phyloP scores from a whole-genome alignment of 768 basidiomycete genomes.

The Postia placenta region DNA sequence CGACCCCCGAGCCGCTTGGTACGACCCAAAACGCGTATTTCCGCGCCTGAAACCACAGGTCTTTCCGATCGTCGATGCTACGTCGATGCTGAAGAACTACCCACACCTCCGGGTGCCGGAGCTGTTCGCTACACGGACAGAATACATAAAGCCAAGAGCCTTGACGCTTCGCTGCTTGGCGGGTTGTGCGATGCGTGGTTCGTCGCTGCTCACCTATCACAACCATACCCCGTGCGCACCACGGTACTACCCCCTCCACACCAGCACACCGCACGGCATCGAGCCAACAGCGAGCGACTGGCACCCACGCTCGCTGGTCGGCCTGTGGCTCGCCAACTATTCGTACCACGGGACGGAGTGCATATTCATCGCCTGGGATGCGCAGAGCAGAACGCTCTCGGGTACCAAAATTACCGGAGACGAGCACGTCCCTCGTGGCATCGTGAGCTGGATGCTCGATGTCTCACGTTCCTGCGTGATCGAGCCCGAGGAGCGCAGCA shows the following conservation, averaged over 20 bases:
- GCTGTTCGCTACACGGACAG: not conserved
- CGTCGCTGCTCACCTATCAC: conserved; percentile 10
- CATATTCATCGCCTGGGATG: conserved; percentile 8
- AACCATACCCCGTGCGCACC: conserved; percentile 4
- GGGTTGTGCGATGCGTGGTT: conserved; percentile 5
- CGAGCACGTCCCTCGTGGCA: conserved; percentile 16
- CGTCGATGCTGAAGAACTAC: not conserved
- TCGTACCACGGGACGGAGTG: conserved; percentile 15
- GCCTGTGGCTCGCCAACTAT: conserved; percentile 15
- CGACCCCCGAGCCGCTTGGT: not conserved
- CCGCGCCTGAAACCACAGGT: conserved; percentile 1
- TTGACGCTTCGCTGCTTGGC: conserved; percentile 4
- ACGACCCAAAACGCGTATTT: conserved; percentile 3
- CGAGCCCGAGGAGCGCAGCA: not conserved
- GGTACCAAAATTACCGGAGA: conserved; percentile 16
- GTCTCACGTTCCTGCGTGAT: not conserved
- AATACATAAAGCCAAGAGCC: not conserved
- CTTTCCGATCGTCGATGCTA: not conserved
- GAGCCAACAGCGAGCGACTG: conserved; percentile 2
- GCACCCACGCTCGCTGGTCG: conserved; percentile 3
- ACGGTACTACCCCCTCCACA: conserved; percentile 14
- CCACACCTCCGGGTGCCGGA: conserved; percentile 6
- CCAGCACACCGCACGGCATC: not conserved
- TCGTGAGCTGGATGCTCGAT: conserved; percentile 8
- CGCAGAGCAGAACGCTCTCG: not conserved